Evolutionary conservation across 129 eudicot genomes (phyloP).

Genomic region (Artemisia annua): DNA sequence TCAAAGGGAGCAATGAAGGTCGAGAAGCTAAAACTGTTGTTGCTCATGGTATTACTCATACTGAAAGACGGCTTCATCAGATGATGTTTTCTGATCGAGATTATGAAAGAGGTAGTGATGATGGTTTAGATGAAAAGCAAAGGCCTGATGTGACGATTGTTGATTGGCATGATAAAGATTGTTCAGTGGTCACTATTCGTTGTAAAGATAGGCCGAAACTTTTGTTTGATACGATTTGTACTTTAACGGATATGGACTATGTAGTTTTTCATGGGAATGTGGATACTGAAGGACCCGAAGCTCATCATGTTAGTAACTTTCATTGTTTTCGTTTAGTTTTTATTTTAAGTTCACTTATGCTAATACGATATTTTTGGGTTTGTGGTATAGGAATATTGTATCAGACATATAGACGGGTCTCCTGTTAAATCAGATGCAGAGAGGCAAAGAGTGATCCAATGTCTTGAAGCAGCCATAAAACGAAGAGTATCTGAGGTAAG

Average conservation of each 20-base stretch:
- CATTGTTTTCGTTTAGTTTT: not conserved
- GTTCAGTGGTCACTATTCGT: constrained; percentile 69
- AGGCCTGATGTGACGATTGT: constrained; percentile 72
- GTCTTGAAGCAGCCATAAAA: constrained; percentile 91
- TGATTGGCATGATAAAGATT: constrained; percentile 81
- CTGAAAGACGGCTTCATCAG: constrained; percentile 85
- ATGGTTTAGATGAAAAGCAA: constrained; percentile 39
- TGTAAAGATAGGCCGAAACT: constrained; percentile 93
- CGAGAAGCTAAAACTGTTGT: constrained; percentile 67
- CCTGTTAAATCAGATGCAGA: constrained; percentile 87
- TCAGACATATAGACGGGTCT: constrained; percentile 82
- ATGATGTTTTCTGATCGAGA: constrained; percentile 82
- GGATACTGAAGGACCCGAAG: constrained; percentile 73
- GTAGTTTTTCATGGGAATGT: constrained; percentile 94
- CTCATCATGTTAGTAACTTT: constrained; percentile 57
- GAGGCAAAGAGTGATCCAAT: constrained; percentile 84
- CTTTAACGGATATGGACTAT: constrained; percentile 84
- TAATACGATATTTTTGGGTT: not conserved
- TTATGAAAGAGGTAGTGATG: constrained; percentile 50
- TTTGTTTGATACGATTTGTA: constrained; percentile 73
- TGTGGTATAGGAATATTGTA: constrained; percentile 60
- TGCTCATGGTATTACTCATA: constrained; percentile 53
- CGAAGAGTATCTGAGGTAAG: constrained; percentile 86
- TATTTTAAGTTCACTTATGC: not conserved
- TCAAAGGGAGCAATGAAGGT: constrained; percentile 56